A percentile compares a stretch with the other conserved stretches of the same genome.
These are phyloP conservation scores for Blastobotrys capitulatus DNA, from an alignment of 1,139 yeast genomes.

Conservation along the genomic window DNA sequence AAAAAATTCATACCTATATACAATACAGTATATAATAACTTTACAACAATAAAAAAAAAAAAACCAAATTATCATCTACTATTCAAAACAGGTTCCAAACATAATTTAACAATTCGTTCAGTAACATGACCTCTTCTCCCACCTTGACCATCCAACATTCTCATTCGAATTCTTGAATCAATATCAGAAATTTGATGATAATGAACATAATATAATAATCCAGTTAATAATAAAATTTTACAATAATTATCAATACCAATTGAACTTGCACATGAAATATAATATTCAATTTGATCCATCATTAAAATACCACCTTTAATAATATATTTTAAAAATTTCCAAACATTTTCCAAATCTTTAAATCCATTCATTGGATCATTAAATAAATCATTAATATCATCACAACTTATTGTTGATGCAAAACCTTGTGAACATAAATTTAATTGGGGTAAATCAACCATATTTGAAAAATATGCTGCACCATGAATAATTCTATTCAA, in stretches of 20 bases:
- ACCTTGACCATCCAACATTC: slow-evolving; percentile 3
- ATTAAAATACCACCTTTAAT: neutral
- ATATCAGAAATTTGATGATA: neutral
- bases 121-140: neutral
- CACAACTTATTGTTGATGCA: neutral
- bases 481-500: slow-evolving; percentile 21
- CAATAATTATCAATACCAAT: neutral
- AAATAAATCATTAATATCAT: neutral
- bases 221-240: neutral
- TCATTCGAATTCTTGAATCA: slow-evolving; percentile 7
- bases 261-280: neutral
- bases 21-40: too few species aligned
- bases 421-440: slow-evolving; percentile 3
- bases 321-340: slow-evolving; percentile 4
- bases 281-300: slow-evolving; percentile 1
- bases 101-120: slow-evolving; percentile 1
- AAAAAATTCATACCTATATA: too few species aligned
- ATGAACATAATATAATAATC: slow-evolving; percentile 8
- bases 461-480: slow-evolving; percentile 1
- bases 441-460: neutral
- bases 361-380: neutral
- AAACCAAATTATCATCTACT: neutral
- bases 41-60: neutral
- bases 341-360: neutral
- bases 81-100: slow-evolving; percentile 1